Base-by-base conservation (phyloP, 2,329 filamentous ascomycete species). In the Chrysosporium keratinophilum region DNA sequence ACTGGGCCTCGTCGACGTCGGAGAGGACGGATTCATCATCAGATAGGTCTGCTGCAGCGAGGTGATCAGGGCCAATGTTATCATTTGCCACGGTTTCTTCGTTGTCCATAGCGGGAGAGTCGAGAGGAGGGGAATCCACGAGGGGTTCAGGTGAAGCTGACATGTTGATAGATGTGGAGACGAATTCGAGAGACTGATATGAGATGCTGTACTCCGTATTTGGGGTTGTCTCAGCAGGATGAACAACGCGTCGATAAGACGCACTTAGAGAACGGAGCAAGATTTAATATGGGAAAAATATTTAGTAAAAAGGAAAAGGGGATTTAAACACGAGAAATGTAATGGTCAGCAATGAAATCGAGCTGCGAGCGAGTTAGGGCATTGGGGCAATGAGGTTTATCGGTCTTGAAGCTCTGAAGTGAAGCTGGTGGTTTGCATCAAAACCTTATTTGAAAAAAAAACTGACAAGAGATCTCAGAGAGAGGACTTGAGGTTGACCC, bases 1-100 rank as follows among this genome's bases (percentile, higher is more conserved):
- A 82, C 63, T 83, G 78, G 40, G 77, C 77, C 63, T 84, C 81
- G 60, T 84, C 80, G 50, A 84, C 74, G 63, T 84, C 81, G 14
- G 80, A 82, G 31, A 84, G 72, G 9, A 76, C 75, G 2, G 80
- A 83, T 59, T 84, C 81, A 52, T 78, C 76, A 61, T 82, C 80
- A 15, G 78, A 79, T 34, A 78, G 65, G 33, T 68, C 71, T 28
- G 70, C 72, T 40, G 69, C 72, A 40, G 63, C 61, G 15, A 63
- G 60, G 17, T 63, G 61, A 14, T 64, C 62, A n/a, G 44, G 39
- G 10, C 40, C 15, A 19, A 48, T 57, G 14, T 50, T 42, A 5
- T 62, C 60, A 10, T 58, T 37, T 17, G 35, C 54, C 7, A 35
- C 55, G 15, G 53, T 28, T 33, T 48, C 56, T 19, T 55, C 55